Base-by-base conservation (phyloP, 768 basidiomycete species). In the Boletus barrowsii region DNA sequence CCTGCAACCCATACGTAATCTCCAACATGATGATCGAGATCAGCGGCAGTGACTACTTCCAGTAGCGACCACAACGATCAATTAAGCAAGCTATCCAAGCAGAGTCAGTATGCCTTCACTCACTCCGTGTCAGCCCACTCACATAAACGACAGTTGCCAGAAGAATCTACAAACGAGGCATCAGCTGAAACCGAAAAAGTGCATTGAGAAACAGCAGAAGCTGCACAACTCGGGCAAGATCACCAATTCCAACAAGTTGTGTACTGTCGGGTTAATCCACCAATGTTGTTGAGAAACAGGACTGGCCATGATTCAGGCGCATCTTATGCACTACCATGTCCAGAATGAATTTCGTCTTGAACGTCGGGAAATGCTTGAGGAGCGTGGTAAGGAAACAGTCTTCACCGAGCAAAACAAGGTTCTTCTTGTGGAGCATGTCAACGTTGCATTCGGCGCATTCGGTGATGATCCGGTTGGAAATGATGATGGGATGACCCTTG, bases 201-300 rank as follows among this genome's bases (percentile, higher is more conserved):
- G 78, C 93, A 98, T 95, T 24, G 92, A 95, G 79, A 98, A 97
- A 72, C 91, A 93, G n/a, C n/a, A n/a, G n/a, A n/a, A n/a, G n/a
- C n/a, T n/a, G 65, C 93, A 92, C 47, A 97, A 69, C 66, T 96
- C 92, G 2, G 90, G 88, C 35, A 97, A 72, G 51, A 94, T 74
- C 7, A 92, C 86, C 57, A 97, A 74, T 73, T 97, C 94, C 68
- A 89, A 86, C 47, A 97, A 70, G 67, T 97, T 97, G 68, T 97
- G 94, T 7, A 98, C 84, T 0, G 94, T 97, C 41, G 94, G 96
- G 73, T 97, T 97, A 72, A 97, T 98, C 94, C 94, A 98, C 44
- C 94, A 83, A 72, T 93, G 86, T 65, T 93, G 82, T 69, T 95
- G 94, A 1, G 93, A 58, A 98, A 87, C 62, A 98, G 68, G 13